Evolutionary conservation across 2,329 filamentous ascomycete genomes (phyloP).

Genomic region (Rhexocercosporidium sp.): DNA sequence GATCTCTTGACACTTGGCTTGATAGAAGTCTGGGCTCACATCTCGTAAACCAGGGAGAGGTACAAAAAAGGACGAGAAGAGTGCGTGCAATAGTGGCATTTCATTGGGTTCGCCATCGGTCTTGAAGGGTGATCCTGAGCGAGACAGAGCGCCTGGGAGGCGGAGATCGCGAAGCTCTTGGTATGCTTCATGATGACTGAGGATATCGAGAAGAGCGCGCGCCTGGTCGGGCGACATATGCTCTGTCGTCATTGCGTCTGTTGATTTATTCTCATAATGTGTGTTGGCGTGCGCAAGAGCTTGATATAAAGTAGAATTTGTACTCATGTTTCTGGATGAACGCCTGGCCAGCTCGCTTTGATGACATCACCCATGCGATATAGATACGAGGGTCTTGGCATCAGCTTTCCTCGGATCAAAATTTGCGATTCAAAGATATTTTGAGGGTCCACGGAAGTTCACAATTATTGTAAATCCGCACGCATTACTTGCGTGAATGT

Average conservation of each 20-base stretch:
- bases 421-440: not conserved
- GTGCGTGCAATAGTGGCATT: slow-evolving; percentile 67
- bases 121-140: slow-evolving; percentile 73
- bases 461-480: too few species aligned
- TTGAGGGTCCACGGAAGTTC: not conserved
- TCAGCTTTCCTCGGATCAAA: not conserved
- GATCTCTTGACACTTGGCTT: slow-evolving; percentile 62
- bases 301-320: not conserved
- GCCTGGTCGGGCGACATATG: slow-evolving; percentile 27
- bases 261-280: not conserved
- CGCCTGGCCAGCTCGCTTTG: not conserved
- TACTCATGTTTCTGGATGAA: not conserved
- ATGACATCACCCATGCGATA: slow-evolving; percentile 9
- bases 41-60: slow-evolving; percentile 69
- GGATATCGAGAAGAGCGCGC: slow-evolving; percentile 37
- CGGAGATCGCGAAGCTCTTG: slow-evolving; percentile 77
- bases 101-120: slow-evolving; percentile 11
- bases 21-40: slow-evolving; percentile 69
- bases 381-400: not conserved
- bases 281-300: not conserved
- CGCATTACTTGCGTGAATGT: too few species aligned
- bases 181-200: slow-evolving; percentile 51
- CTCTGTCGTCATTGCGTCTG: slow-evolving; percentile 3
- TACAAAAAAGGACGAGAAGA: slow-evolving; percentile 69
- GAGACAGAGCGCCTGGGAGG: slow-evolving; percentile 63